Evolutionary conservation across 352 stramenopile genomes (phyloP).

Genomic region (Pythium dissotocum): DNA sequence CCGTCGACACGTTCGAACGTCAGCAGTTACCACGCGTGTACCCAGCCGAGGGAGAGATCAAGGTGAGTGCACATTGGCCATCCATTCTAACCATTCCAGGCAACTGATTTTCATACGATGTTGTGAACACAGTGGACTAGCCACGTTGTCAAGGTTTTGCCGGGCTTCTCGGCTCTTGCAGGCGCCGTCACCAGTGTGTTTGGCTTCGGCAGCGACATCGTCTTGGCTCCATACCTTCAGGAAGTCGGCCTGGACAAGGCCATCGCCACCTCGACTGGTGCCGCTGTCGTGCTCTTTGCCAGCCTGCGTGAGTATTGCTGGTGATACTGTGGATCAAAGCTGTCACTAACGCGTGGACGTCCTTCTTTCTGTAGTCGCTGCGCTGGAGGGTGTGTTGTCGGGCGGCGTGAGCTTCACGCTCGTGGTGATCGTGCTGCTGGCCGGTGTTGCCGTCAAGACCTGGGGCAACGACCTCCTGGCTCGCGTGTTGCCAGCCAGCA

Average conservation of each 20-base stretch:
- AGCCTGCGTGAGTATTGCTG: constrained; percentile 18
- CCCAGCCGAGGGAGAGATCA: constrained; percentile 21
- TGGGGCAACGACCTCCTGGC: constrained; percentile 20
- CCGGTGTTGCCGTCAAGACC: constrained; percentile 18
- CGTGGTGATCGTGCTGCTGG: constrained; percentile 15
- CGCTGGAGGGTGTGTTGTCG: constrained; percentile 18
- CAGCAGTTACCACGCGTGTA: constrained; percentile 25
- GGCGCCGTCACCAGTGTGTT: constrained; percentile 12
- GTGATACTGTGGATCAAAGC: not conserved
- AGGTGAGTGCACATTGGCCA: constrained; percentile 7
- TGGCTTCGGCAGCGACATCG: constrained; percentile 25
- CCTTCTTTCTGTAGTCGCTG: constrained; percentile 9
- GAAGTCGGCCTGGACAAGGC: constrained; percentile 19
- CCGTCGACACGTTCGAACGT: constrained; percentile 17
- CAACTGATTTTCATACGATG: not conserved
- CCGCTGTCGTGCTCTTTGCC: constrained; percentile 19
- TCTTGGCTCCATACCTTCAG: constrained; percentile 20
- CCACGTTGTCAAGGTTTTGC: constrained; percentile 13
- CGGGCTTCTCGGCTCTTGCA: constrained; percentile 8
- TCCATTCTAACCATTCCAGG: too few relatives aligned
- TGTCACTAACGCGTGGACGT: constrained; percentile 3
- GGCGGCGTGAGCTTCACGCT: constrained; percentile 22
- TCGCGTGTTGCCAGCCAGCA: constrained; percentile 14
- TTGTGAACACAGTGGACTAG: constrained; percentile 14
- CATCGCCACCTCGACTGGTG: constrained; percentile 15